Evolutionary conservation across 176 grass and related monocot genomes (phyloP), one percentile per base, ranked within the genome.

Genomic region (Phoenix roebelenii): DNA sequence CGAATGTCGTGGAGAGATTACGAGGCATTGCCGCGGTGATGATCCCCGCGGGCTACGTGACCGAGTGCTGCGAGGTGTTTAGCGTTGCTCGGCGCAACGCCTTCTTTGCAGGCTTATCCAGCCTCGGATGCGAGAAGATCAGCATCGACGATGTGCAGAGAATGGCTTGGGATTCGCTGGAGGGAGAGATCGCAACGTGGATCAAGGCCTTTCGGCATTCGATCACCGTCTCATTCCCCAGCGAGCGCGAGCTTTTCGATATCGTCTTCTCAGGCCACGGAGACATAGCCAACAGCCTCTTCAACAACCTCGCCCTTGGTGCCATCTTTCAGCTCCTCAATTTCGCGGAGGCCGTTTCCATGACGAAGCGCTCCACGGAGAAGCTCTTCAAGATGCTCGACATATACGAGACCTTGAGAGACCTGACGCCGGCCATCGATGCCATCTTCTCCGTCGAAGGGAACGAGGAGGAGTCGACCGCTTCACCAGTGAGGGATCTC

Each of bases 141-240:
- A 79, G 76, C 78, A 83, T 98, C 77, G 93, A 98, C 66, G 82
- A 98, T 69, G 84, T 98, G 67, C 71, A 81, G 23, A 77, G n/a
- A 76, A 92, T 98, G 93, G 55, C 84, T 2, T 92, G 79, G 84
- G 93, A 98, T 32, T 48, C 82, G 24, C 72, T 92, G 1, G 93
- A 98, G 69, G 50, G 63, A 3, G 81, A 88, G 79, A 73, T 85
- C 51, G 73, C 70, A 0, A 79, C 78, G 35, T 98, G 93, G 93
- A 92, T 88, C 73, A 85, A 85, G 24, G 35, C 10, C 35, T 44
- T 44, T 44, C 35, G 35, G 35, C 35, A 44, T 6, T 44, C 35
- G 35, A 44, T 44, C 35, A 12, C 10, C 7, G 35, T 44, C 35
- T 12, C 35, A 12, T 14, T 44, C 9, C 35, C 35, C 7, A 44